These are phyloP conservation scores for Annulohypoxylon bovei DNA, from an alignment of 495 filamentous ascomycete genomes.

Conservation along the genomic window DNA sequence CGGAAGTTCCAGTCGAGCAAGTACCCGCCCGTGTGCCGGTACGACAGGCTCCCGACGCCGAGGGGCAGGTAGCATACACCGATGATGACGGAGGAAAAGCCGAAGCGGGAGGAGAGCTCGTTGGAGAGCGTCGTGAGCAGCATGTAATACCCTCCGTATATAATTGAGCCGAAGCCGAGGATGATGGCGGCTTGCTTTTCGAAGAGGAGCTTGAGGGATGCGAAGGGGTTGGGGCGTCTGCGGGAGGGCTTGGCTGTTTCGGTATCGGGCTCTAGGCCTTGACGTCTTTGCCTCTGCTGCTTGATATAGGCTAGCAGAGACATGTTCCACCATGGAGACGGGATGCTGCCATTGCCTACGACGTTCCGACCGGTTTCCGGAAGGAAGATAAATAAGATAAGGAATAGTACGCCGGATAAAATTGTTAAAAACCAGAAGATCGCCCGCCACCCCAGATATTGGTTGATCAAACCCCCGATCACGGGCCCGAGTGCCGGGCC, in stretches of 20 bases:
- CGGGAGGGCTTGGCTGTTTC: conserved; percentile 14
- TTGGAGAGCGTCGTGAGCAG: conserved; percentile 46
- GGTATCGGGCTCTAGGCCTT: not conserved
- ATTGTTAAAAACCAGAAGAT: conserved; percentile 72
- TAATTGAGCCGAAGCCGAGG: conserved; percentile 51
- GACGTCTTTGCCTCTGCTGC: conserved; percentile 17
- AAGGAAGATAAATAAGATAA: conserved; percentile 45
- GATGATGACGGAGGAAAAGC: conserved; percentile 54
- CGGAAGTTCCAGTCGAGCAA: conserved; percentile 58
- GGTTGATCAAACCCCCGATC: conserved; percentile 62
- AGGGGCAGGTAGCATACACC: conserved; percentile 61
- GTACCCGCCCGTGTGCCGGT: conserved; percentile 48
- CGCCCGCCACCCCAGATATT: conserved; percentile 64
- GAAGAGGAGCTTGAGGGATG: conserved; percentile 47
- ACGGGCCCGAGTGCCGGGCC: conserved; percentile 58
- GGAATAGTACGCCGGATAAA: conserved; percentile 46
- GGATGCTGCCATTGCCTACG: conserved; percentile 59
- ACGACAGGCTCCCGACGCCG: conserved; percentile 53
- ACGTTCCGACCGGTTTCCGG: conserved; percentile 59
- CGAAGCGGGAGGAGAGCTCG: conserved; percentile 50
- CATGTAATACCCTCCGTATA: conserved; percentile 49
- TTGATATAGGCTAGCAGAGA: conserved; percentile 42
- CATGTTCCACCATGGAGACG: conserved; percentile 53
- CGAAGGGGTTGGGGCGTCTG: conserved; percentile 34
- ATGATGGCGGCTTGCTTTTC: conserved; percentile 58